Percentiles rank a stretch among this genome's conserved stretches.
Conservation (phyloP, 768 basidiomycete genomes). For the Amylocystis lapponica region DNA sequence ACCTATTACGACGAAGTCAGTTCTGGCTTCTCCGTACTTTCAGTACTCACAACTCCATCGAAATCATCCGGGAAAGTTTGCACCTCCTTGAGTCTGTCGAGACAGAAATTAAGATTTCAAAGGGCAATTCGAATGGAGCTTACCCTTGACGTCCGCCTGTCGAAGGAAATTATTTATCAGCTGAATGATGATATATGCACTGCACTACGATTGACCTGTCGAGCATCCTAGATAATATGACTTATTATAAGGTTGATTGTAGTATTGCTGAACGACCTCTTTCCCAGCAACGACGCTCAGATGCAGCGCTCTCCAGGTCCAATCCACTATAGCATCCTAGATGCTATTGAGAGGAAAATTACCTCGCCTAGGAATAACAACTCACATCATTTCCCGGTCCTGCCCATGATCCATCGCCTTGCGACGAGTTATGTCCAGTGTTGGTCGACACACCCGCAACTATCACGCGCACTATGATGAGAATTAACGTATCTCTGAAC, state of each 20-base stretch:
- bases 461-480: too few species aligned
- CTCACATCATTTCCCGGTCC: slow-evolving; percentile 19
- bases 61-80: slow-evolving; percentile 28
- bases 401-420: slow-evolving; percentile 16
- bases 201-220: slow-evolving; percentile 18
- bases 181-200: background rate
- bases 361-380: too few species aligned
- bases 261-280: slow-evolving; percentile 22
- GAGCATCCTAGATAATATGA: slow-evolving; percentile 28
- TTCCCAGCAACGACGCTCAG: slow-evolving; percentile 21
- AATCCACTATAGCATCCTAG: slow-evolving; percentile 26
- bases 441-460: slow-evolving; percentile 22
- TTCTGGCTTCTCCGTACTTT: too few species aligned
- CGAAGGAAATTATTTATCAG: background rate
- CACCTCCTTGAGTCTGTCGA: slow-evolving; percentile 16
- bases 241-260: slow-evolving; percentile 15
- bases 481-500: background rate
- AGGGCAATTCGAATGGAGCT: background rate
- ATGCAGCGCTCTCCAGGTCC: slow-evolving; percentile 23
- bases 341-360: too few species aligned
- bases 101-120: background rate
- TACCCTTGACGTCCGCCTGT: slow-evolving; percentile 26
- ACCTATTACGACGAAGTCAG: slow-evolving; percentile 14
- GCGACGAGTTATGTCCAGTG: slow-evolving; percentile 14
- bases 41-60: slow-evolving; percentile 24